A percentile compares a stretch with the other conserved stretches of the same genome.
Evolutionary conservation across 2,329 filamentous ascomycete species (phyloP).

Genomic region (Cladosporium austrohemisphaericum): DNA sequence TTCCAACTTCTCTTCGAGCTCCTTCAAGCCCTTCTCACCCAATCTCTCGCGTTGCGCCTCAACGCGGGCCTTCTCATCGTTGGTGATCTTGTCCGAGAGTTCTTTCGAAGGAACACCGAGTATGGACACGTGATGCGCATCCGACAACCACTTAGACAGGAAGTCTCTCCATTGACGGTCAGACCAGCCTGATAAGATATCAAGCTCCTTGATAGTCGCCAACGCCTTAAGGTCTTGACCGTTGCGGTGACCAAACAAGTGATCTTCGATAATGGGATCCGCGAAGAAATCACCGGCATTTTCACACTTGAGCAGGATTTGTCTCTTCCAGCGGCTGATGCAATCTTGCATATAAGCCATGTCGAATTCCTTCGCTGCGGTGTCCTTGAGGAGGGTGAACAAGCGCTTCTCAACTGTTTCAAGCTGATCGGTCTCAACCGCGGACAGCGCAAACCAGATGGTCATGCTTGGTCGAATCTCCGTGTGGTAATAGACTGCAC

Average conservation of each 20-base stretch:
- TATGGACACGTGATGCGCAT: slow-evolving; percentile 82
- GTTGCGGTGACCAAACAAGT: slow-evolving; percentile 81
- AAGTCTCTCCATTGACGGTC: slow-evolving; percentile 82
- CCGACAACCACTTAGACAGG: slow-evolving; percentile 75
- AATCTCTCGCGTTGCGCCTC: slow-evolving; percentile 74
- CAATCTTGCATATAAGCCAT: slow-evolving; percentile 89
- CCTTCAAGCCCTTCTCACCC: slow-evolving; percentile 74
- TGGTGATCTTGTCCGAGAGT: slow-evolving; percentile 75
- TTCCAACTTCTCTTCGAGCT: slow-evolving; percentile 71
- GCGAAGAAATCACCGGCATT: slow-evolving; percentile 76
- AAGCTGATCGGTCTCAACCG: slow-evolving; percentile 83
- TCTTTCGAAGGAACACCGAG: slow-evolving; percentile 80
- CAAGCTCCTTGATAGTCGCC: slow-evolving; percentile 50
- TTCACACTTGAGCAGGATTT: slow-evolving; percentile 80
- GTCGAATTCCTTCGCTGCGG: slow-evolving; percentile 75
- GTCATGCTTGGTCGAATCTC: slow-evolving; percentile 77
- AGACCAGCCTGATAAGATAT: slow-evolving; percentile 71
- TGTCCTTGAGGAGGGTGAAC: slow-evolving; percentile 76
- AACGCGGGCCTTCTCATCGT: slow-evolving; percentile 73
- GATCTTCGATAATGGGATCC: slow-evolving; percentile 83
- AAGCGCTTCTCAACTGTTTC: slow-evolving; percentile 79
- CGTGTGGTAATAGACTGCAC: slow-evolving; percentile 73
- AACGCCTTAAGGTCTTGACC: slow-evolving; percentile 53
- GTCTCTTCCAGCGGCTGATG: slow-evolving; percentile 73
- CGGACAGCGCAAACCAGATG: slow-evolving; percentile 80